Evolutionary conservation across 371 early-diverging fungal species (phyloP), one percentile per base, ranked within the genome.

Genomic region (Polyrhizophydium stewartii): DNA sequence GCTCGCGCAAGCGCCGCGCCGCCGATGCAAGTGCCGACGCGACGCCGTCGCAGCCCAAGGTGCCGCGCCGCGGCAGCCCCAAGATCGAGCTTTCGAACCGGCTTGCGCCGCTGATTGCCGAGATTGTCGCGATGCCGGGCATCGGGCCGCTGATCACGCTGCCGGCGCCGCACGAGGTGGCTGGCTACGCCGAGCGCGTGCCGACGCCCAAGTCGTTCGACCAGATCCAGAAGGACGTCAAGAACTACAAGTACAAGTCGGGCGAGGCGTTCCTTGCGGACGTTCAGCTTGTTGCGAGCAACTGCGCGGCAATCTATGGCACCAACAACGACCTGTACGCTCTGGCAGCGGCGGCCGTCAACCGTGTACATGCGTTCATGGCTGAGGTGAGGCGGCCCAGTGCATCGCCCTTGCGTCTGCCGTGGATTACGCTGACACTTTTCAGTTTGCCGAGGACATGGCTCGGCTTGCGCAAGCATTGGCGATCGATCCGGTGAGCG

Each of bases 121-220:
- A 64, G 12, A 56, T 79, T 12, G 70, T 65, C n/a, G 63, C 38
- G 17, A 65, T 63, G 1, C 77, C 81, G 17, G 70, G 64, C 32
- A 59, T 71, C 21, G 53, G 58, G 25, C 65, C 64, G 9, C 77
- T 82, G 59, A 61, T 68, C 38, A 32, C 27, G 38, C 75, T 75
- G 27, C 76, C 79, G 0, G 62, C 64, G 19, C 56, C 62, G 31
- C 56, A 61, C 35, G 41, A 64, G 16, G 62, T 74, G 31, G 68
- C 70, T 7, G 81, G 75, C 43, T 83, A 82, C 58, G 68, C 72
- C 52, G 58, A 7, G 13, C 55, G 68, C 24, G 66, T 83, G 12
- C 61, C 62, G 61, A 58, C 53, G 1, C 83, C 83, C 5, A 73
- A 64, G 43, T 71, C 69, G 28, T 55, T 83, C 32, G 68, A 73